phyloP scores from a whole-genome alignment of 768 basidiomycete genomes.

The Porphyrellus cyaneotinctus region DNA sequence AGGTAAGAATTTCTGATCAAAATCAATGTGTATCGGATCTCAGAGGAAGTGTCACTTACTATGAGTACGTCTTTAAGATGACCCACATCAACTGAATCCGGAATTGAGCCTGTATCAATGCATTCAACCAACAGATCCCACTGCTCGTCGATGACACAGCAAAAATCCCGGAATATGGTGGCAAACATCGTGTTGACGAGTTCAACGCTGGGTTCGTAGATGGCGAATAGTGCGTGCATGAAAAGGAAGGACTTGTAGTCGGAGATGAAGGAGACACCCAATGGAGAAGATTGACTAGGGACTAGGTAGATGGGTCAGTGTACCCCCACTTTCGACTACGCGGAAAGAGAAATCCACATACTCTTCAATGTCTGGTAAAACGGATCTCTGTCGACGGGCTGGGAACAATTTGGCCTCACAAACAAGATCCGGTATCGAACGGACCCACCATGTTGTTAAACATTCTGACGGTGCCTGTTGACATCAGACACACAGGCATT shows the following conservation, averaged over 20 bases:
- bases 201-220: constrained; percentile 19
- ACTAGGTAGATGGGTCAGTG: constrained; percentile 4
- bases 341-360: neutral
- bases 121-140: constrained; percentile 20
- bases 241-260: constrained; percentile 23
- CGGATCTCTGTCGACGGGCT: constrained; percentile 16
- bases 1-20: constrained; percentile 15
- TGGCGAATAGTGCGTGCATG: constrained; percentile 21
- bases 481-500: constrained; percentile 20
- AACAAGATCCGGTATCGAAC: neutral
- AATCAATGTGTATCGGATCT: neutral
- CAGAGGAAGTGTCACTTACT: neutral
- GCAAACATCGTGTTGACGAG: constrained; percentile 23
- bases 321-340: too few species aligned
- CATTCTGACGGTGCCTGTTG: constrained; percentile 23
- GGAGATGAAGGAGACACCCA: constrained; percentile 16
- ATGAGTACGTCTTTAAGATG: constrained; percentile 14
- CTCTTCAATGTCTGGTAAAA: constrained; percentile 5
- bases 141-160: constrained; percentile 16
- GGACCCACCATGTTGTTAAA: constrained; percentile 16
- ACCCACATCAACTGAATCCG: constrained; percentile 10
- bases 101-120: constrained; percentile 15
- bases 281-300: constrained; percentile 13
- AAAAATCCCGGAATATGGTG: constrained; percentile 21
- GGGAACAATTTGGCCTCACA: neutral